A percentile compares a stretch with the other conserved stretches of the same genome.
These are phyloP conservation scores for Prunus yedoensis DNA, from an alignment of 331 rosid genomes.

Conservation along the genomic window DNA sequence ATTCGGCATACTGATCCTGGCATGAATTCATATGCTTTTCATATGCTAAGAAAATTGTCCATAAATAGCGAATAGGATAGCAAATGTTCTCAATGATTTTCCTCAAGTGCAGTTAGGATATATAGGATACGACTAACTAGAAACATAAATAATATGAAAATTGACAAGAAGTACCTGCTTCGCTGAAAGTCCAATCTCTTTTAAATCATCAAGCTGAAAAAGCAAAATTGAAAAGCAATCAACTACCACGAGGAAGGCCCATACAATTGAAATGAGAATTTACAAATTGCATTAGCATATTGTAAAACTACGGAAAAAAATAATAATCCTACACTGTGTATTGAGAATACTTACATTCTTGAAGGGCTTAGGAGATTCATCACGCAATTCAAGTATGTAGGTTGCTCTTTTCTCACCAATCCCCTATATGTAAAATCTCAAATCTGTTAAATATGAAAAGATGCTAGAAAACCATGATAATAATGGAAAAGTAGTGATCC, in stretches of 20 bases:
- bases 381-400: conserved; percentile 62
- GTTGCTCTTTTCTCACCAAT: conserved; percentile 90
- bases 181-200: conserved; percentile 71
- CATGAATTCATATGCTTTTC: background rate
- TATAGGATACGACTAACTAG: too few relatives aligned
- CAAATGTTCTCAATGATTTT: too few relatives aligned
- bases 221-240: background rate
- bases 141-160: background rate
- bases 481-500: background rate
- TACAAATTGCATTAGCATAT: too few relatives aligned
- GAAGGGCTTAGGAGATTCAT: conserved; percentile 71
- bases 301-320: too few relatives aligned
- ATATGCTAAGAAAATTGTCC: background rate
- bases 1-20: background rate
- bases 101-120: too few relatives aligned
- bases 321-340: background rate
- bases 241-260: background rate
- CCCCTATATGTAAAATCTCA: conserved; percentile 44
- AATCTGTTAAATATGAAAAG: conserved; percentile 3
- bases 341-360: conserved; percentile 50
- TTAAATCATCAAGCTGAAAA: conserved; percentile 77
- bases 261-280: background rate
- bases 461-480: background rate
- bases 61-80: background rate
- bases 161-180: conserved; percentile 60